Evolutionary conservation across 1,284 basidiomycete species (phyloP), one percentile per base, ranked within the genome.

Genomic region (Ganoderma boninense): DNA sequence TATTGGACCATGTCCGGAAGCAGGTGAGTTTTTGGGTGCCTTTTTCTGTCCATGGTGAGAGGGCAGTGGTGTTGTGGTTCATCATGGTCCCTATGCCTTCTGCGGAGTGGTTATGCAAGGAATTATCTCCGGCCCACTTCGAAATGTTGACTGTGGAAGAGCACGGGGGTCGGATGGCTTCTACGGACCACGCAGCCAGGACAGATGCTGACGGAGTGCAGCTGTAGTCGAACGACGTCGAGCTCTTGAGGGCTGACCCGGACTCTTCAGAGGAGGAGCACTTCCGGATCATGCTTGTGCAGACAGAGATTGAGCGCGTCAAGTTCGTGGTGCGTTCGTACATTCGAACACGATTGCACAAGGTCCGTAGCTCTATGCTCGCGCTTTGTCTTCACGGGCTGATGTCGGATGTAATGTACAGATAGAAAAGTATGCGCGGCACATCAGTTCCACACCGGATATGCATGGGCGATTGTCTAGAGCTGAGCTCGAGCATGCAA

Each of bases 261-360:
- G 86, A 89, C 46, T 92, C 94, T 1, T 93, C 91, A 0, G 95
- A 97, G 77, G 95, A 97, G 73, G 96, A 97, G 74, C 95, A 98
- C 78, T 93, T 96, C 74, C 87, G 95, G 72, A 93, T 97, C 56
- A 92, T 95, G 84, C 90, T 97, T 61, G 96, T 95, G 0, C 95
- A 97, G 82, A 96, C 95, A 0, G 96, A 98, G 81, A 90, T 97
- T 77, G 96, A 98, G 80, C 89, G 96, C 56, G 93, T 95, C 76
- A 96, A 96, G 81, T 98, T 95, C 78, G 88, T 97, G 69, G 90
- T 97, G 29, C 84, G 95, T 67, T 93, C 93, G 1, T 97, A 97
- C 79, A 87, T 97, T 4, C 87, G 96, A n/a, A 94, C 93, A 44
- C 85, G 96, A 71, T 79, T 97, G 66, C 90, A 88, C 84, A 98